Conservation (phyloP, 164 flowering plant species). For the Chimonanthus salicifolius region DNA sequence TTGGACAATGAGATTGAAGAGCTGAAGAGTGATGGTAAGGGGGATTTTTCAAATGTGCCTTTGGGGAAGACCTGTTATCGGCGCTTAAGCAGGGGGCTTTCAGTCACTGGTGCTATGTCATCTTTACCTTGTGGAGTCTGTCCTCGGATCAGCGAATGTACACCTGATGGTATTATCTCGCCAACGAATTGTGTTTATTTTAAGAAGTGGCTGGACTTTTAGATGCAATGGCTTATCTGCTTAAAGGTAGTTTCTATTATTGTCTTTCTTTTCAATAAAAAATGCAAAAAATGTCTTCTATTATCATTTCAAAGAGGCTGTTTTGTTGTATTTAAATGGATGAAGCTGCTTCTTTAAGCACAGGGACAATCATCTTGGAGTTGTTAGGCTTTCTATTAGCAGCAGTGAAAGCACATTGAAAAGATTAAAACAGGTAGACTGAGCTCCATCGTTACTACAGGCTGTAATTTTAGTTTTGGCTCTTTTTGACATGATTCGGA, state of each 20-base stretch:
- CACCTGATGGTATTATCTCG: constrained; percentile 80
- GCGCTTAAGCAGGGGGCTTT: constrained; percentile 17
- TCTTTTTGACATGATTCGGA: too few species aligned
- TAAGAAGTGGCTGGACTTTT: constrained; percentile 21
- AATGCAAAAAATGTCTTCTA: too few species aligned
- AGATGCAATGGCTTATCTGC: background rate
- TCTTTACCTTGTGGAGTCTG: constrained; percentile 92
- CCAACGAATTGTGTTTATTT: constrained; percentile 69
- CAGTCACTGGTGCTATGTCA: constrained; percentile 43
- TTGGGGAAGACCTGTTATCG: constrained; percentile 53
- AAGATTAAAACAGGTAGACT: too few species aligned
- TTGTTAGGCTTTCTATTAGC: too few species aligned
- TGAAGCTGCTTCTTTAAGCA: too few species aligned
- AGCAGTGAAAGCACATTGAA: too few species aligned
- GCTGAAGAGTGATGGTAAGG: constrained; percentile 55
- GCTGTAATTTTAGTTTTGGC: too few species aligned
- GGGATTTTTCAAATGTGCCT: constrained; percentile 50
- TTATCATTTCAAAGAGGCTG: too few species aligned
- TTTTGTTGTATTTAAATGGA: too few species aligned
- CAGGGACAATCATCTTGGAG: too few species aligned
- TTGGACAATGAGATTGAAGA: constrained; percentile 51
- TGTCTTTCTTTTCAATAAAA: background rate
- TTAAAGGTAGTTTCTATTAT: background rate
- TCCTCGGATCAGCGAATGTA: constrained; percentile 55
- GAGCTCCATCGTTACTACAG: too few species aligned